Evolutionary conservation across 495 filamentous ascomycete genomes (phyloP), one percentile per base, ranked within the genome.

Genomic region (Evernia prunastri): DNA sequence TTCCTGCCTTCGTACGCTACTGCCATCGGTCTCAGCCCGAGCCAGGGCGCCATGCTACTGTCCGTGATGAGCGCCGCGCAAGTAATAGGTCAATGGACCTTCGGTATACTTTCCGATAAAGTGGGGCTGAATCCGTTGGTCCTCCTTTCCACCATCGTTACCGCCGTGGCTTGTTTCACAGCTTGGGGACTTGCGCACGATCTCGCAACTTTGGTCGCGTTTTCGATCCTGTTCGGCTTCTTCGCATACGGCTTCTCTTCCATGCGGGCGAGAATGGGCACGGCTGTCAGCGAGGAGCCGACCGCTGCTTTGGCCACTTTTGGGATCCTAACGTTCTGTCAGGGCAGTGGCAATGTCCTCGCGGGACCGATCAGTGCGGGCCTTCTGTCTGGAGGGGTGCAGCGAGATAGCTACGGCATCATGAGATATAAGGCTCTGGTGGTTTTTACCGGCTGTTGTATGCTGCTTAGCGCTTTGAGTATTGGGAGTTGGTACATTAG

Each of bases 281-380:
- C 54, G 10, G 71, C 69, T 4, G 64, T 75, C 15, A 73, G 65
- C 49, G 62, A 67, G 23, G 70, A 72, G 20, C 69, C 67, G 23
- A 72, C 67, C 25, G 67, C 58, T 37, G 68, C 67, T 20, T 65
- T 77, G 20, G 58, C 58, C 18, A 60, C 35, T 13, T 65, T 60
- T n/a, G 40, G 58, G 0, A 53, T 60, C 27, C 73, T 76, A 54
- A 69, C 69, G 5, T 68, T 76, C 23, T 68, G 70, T 13, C 69
- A 73, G 56, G 76, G 76, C 15, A 65, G 77, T 51, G 76, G 75
- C 10, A 78, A 78, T 62, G 59, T 76, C 11, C 54, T 49, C 4
- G 45, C 45, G 12, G 45, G 45, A 27, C 45, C 45, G 1, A 49
- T 49, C 45, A 49, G 45, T 27, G 45, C 45, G 45, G 45, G 45